A percentile compares a stretch with the other conserved stretches of the same genome.
phyloP scores from a whole-genome alignment of 352 stramenopile species.

The Phytophthora cactorum region DNA sequence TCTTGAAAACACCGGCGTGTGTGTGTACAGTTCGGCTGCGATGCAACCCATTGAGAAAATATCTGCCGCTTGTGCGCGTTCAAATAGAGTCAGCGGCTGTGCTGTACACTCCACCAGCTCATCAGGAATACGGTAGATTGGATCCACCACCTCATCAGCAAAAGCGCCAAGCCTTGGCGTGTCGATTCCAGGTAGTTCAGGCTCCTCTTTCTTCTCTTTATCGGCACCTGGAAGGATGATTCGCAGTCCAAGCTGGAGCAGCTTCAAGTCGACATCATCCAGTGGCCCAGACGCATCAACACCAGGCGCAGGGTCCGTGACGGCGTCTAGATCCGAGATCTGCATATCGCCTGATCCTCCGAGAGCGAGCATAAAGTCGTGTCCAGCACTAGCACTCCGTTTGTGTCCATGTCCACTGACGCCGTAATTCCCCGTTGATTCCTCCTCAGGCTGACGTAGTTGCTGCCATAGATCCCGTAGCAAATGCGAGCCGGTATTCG shows the following conservation, averaged over 20 bases:
- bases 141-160: constrained; percentile 54
- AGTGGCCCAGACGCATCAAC: constrained; percentile 35
- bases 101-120: constrained; percentile 3
- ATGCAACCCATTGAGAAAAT: constrained; percentile 74
- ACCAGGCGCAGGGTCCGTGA: constrained; percentile 5
- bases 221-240: constrained; percentile 43
- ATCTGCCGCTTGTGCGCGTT: constrained; percentile 49
- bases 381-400: constrained; percentile 33
- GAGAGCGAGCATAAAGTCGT: constrained; percentile 35
- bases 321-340: constrained; percentile 52
- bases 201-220: constrained; percentile 11
- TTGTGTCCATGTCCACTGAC: constrained; percentile 28
- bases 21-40: constrained; percentile 72
- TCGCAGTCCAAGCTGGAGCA: constrained; percentile 57
- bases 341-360: constrained; percentile 34
- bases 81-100: constrained; percentile 34
- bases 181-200: constrained; percentile 10
- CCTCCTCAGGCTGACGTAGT: constrained; percentile 70
- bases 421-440: constrained; percentile 32
- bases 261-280: constrained; percentile 67
- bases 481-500: constrained; percentile 60
- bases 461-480: constrained; percentile 84
- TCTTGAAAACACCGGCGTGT: constrained; percentile 62
- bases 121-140: constrained; percentile 43
- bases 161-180: constrained; percentile 8